Evolutionary conservation across 2,329 filamentous ascomycete genomes (phyloP), one percentile per base, ranked within the genome.

Genomic region (Akanthomyces dipterigenus): DNA sequence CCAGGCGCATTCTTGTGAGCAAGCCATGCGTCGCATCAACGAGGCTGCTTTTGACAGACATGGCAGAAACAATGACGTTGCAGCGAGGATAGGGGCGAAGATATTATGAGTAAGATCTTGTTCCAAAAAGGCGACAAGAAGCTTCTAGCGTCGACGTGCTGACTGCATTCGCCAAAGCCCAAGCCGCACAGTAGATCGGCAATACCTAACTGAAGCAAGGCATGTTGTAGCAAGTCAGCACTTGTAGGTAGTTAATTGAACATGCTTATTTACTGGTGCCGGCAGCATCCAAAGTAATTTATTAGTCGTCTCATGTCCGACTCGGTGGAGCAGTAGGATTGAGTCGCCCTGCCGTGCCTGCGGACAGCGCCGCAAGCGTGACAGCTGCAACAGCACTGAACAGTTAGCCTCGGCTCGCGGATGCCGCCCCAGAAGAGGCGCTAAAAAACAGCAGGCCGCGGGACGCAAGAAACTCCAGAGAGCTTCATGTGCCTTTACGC

Each of bases 381-480:
- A 26, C 50, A 12, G 42, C 36, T 16, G 14, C 14, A 5, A 28
- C 51, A 42, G 54, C 31, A 55, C 42, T 20, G n/a, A 49, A 40
- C 20, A 20, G 24, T 58, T 58, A 58, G 55, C 55, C 55, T 58
- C 55, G 55, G 55, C 55, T 50, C 45, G 55, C 34, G 34, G 55
- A 58, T 49, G 45, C 55, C 18, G 45, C 55, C 55, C 55, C 55
- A 58, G 55, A 45, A 43, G 12, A 49, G 46, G 5, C 55, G 55
- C 55, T 58, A 58, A 58, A 34, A 34, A 58, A 42, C 45, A 36
- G 55, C 45, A 58, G 45, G 46, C 55, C 55, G 55, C 55, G 55
- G 55, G 55, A 48, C 16, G 22, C 22, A 42, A 42, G 36, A 34
- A 34, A 42, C 55, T 28, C 22, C 20, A 49, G n/a, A 34, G 24